Conservation (phyloP, 345 rosid genomes). For the Eucalyptus sp. region DNA sequence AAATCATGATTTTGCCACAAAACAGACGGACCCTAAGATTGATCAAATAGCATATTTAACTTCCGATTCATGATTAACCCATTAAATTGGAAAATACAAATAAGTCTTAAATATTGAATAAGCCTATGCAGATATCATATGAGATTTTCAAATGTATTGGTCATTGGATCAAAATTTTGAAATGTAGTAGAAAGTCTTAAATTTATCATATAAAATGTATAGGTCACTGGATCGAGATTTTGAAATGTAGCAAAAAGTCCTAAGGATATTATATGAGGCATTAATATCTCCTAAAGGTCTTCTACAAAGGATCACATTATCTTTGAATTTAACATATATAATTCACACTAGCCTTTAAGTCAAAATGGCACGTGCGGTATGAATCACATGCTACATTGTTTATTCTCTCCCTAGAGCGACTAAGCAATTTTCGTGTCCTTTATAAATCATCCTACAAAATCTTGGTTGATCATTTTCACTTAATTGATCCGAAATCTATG, state of each 20-base stretch:
- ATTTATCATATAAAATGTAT: not conserved
- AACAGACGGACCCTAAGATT: rapidly evolving
- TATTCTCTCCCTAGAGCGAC: not conserved
- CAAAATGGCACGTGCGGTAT: not conserved
- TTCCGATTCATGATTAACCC: not conserved
- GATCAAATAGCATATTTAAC: not conserved
- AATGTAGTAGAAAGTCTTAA: not conserved
- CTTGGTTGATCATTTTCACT: not conserved
- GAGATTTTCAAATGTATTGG: not conserved
- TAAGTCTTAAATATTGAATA: not conserved
- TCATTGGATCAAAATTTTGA: not conserved
- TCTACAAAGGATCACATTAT: not conserved
- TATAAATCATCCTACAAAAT: too few species aligned
- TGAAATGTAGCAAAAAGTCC: not conserved
- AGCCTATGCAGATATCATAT: not conserved
- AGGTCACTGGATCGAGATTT: rapidly evolving
- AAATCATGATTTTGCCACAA: not conserved
- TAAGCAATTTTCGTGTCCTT: too few species aligned
- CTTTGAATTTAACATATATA: too few species aligned
- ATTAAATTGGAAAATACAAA: not conserved
- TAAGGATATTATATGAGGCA: not conserved
- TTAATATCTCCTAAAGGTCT: not conserved
- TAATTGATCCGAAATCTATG: not conserved
- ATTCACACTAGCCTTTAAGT: not conserved
- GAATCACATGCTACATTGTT: not conserved